Base-by-base conservation (phyloP, 345 rosid genomes). In the Murraya paniculata region DNA sequence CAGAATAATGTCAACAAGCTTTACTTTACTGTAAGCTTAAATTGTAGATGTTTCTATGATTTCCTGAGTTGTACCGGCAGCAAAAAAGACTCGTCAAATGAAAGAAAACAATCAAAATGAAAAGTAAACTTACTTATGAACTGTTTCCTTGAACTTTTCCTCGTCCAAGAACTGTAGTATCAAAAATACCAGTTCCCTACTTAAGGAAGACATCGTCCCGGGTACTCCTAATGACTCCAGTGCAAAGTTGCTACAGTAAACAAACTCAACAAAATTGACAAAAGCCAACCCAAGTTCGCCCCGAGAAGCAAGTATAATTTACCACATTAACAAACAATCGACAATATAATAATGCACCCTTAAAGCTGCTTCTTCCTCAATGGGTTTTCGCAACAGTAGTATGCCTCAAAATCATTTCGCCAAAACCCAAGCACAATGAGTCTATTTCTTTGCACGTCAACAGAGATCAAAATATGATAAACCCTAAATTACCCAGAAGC, bases 161-260 rank as follows among this genome's bases (percentile, higher is more conserved):
- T 90, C 93, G 30, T 90, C 93, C 73, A 90, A 82, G 85, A 90
- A 90, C 85, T 90, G 93, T 69, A 90, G 81, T 62, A 90, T 88
- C 70, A 90, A 84, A 71, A 90, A 90, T 36, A 90, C 93, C 75
- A 88, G 78, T 85, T 90, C 93, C 84, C 93, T 90, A 80, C 91
- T 90, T 58, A 90, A 76, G 75, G 93, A 90, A 27, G 93, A 90
- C 91, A 90, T 90, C 9, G 82, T 87, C 81, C 87, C 86, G 64
- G 83, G 81, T 59, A 82, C 75, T 68, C 87, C 84, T 82, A 87
- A 59, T 65, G 85, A 84, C 79, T 87, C 89, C 87, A 87, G 87
- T 55, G 86, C 85, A 86, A 78, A 75, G 75, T 74, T 81, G 35
- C 24, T 41, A 59, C 61, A 56, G 53, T 39, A 78, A 30, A 80